These are phyloP conservation scores for Austroboletus olivaceoglutinosus DNA, from an alignment of 1,284 basidiomycete genomes.

Conservation along the genomic window DNA sequence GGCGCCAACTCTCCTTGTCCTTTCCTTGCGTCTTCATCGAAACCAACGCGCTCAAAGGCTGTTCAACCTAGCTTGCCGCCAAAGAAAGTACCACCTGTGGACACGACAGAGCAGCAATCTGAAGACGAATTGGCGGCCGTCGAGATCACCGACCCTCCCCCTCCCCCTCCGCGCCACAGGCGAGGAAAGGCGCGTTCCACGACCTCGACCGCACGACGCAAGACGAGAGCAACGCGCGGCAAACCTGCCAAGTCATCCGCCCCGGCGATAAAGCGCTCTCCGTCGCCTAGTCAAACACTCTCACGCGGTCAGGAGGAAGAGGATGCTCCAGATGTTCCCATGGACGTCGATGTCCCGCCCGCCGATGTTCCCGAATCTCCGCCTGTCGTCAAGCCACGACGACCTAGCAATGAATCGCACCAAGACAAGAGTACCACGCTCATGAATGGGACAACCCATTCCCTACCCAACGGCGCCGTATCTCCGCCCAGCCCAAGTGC, in stretches of 20 bases:
- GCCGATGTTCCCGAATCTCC: neutral
- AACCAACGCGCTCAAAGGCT: constrained; percentile 11
- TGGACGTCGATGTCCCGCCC: constrained; percentile 1
- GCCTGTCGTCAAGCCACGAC: neutral
- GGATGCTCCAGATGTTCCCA: neutral
- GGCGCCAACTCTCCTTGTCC: constrained; percentile 41
- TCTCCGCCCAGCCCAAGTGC: neutral
- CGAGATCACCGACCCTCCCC: constrained; percentile 3
- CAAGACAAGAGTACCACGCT: neutral
- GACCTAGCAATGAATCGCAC: neutral
- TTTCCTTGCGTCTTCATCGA: constrained; percentile 42
- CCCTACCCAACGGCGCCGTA: neutral
- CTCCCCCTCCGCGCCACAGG: constrained; percentile 13
- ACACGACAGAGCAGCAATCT: constrained; percentile 11
- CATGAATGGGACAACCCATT: constrained; percentile 1
- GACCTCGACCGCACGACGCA: constrained; percentile 24
- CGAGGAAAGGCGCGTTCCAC: constrained; percentile 18
- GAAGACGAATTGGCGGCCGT: constrained; percentile 12
- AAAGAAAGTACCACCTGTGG: constrained; percentile 2
- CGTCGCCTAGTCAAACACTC: constrained; percentile 7
- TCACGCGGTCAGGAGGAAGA: neutral
- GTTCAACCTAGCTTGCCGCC: neutral
- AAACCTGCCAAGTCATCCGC: constrained; percentile 20
- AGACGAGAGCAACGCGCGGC: constrained; percentile 19
- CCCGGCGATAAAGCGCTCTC: constrained; percentile 12